These are phyloP conservation scores for Microbotryum scabiosae DNA, from an alignment of 1,284 basidiomycete genomes.

Conservation along the genomic window DNA sequence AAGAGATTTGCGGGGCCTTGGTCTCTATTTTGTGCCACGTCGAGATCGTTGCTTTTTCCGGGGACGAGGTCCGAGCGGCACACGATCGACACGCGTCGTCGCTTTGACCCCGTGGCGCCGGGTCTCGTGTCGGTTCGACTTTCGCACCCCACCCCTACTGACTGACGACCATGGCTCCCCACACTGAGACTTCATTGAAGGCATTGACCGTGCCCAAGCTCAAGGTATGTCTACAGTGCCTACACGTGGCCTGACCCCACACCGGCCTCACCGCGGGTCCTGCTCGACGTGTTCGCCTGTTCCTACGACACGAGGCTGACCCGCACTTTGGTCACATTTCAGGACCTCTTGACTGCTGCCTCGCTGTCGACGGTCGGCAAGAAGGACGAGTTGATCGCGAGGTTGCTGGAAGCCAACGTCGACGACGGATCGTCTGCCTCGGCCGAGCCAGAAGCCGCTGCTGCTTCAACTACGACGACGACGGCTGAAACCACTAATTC, in stretches of 20 bases:
- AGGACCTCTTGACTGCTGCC: conserved; percentile 38
- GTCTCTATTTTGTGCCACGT: conserved; percentile 78
- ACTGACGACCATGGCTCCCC: neutral
- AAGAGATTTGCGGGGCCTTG: conserved; percentile 67
- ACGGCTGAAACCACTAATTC: neutral
- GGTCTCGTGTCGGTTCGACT: too few relatives aligned
- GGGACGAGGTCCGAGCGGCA: conserved; percentile 60
- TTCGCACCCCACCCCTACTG: too few relatives aligned
- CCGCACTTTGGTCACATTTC: neutral
- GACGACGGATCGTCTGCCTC: neutral
- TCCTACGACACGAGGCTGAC: neutral
- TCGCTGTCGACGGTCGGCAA: conserved; percentile 39
- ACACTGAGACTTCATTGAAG: conserved; percentile 31
- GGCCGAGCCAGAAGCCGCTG: neutral
- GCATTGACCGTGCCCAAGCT: conserved; percentile 44
- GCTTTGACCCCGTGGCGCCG: too few relatives aligned
- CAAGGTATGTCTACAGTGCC: conserved; percentile 32
- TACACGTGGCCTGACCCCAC: neutral
- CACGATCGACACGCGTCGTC: too few relatives aligned
- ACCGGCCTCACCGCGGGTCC: neutral
- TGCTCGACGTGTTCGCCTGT: neutral
- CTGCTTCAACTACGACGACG: neutral
- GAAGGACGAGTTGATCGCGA: conserved; percentile 43
- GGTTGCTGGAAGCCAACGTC: conserved; percentile 35
- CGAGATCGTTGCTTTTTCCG: conserved; percentile 56